Base-by-base conservation (phyloP, 1,139 yeast species). In the Pichia cactophila region DNA sequence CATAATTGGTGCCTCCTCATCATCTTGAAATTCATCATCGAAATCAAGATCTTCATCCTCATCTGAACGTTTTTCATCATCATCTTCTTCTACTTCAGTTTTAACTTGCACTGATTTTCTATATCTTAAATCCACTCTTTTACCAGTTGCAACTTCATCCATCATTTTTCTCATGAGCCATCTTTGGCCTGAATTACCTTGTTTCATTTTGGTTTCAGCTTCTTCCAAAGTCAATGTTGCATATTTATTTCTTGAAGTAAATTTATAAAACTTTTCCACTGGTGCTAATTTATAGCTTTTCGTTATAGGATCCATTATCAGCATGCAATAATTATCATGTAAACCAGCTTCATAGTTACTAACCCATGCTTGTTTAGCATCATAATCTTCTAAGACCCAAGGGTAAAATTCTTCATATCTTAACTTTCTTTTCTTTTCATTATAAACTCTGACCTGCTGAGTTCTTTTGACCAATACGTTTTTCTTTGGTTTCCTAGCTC, bases 1-100 rank as follows among this genome's bases (percentile, higher is more conserved):
- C 77, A 92, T 82, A 53, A 90, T 86, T 31, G 98, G 98, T 1
- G 97, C 97, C 66, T 92, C 98, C 69, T 92, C 98, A 66, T 92
- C 98, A 67, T 92, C 98, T 26, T 95, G 97, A 68, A 92, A 92
- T 64, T 90, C 97, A 64, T 92, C 98, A 58, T 92, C 97, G 61
- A 77, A 94, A 69, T 92, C 98, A 58, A 90, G 70, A 63, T 90
- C 97, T 58, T 90, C 97, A 56, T 86, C 90, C 29, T 53, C 56
- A 55, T 88, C 96, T 10, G 88, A 83, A 58, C 82, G 88, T 55
- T 82, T 69, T 5, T 53, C 70, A 45, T 75, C 83, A 41, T 73
- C 78, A 17, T 71, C 73, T 26, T 69, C 71, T 2, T 80, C 67
- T 61, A 31, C 66, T 61, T 41, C 68, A 63, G 42, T 67, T 12